phyloP scores from a whole-genome alignment of 768 basidiomycete genomes.

The Leccinum disarticulatum region DNA sequence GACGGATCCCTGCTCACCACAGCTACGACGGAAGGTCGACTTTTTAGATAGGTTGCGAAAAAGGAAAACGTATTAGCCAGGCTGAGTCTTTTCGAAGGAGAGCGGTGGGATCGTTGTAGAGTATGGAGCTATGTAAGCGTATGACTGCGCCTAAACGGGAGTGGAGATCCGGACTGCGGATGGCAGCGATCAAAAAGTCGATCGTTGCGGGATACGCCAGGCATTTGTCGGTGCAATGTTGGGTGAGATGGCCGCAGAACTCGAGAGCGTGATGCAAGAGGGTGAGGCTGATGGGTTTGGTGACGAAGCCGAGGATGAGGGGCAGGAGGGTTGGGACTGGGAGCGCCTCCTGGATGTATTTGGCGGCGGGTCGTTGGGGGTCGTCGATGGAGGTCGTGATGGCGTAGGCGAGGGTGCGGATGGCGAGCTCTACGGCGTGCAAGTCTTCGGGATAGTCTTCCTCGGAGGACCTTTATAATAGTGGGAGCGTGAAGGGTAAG shows the following conservation, averaged over 20 bases:
- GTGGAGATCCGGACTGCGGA: slow-evolving; percentile 56
- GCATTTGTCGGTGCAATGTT: slow-evolving; percentile 46
- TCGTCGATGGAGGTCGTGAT: slow-evolving; percentile 44
- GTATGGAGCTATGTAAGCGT: slow-evolving; percentile 43
- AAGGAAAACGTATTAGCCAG: slow-evolving; percentile 75
- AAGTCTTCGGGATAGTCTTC: slow-evolving; percentile 51
- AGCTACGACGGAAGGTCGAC: slow-evolving; percentile 44
- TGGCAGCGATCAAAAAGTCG: slow-evolving; percentile 53
- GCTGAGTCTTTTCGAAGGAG: slow-evolving; percentile 79
- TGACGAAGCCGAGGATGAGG: slow-evolving; percentile 41
- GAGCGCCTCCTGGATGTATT: slow-evolving; percentile 37
- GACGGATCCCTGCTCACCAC: slow-evolving; percentile 81
- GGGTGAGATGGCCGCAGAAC: slow-evolving; percentile 43
- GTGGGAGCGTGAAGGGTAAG: slow-evolving; percentile 45
- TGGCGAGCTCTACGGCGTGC: slow-evolving; percentile 47
- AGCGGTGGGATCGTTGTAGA: slow-evolving; percentile 47
- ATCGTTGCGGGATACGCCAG: slow-evolving; percentile 43
- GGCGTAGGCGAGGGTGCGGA: slow-evolving; percentile 54
- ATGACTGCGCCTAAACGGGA: slow-evolving; percentile 55
- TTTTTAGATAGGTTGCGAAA: neutral
- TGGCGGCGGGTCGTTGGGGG: slow-evolving; percentile 37
- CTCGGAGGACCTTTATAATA: slow-evolving; percentile 43
- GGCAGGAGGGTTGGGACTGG: slow-evolving; percentile 46
- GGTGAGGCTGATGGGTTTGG: slow-evolving; percentile 43
- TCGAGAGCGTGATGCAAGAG: slow-evolving; percentile 54